A percentile compares a stretch with the other conserved stretches of the same genome.
phyloP scores from a whole-genome alignment of 352 stramenopile genomes.

The Paralagenidium karlingii region DNA sequence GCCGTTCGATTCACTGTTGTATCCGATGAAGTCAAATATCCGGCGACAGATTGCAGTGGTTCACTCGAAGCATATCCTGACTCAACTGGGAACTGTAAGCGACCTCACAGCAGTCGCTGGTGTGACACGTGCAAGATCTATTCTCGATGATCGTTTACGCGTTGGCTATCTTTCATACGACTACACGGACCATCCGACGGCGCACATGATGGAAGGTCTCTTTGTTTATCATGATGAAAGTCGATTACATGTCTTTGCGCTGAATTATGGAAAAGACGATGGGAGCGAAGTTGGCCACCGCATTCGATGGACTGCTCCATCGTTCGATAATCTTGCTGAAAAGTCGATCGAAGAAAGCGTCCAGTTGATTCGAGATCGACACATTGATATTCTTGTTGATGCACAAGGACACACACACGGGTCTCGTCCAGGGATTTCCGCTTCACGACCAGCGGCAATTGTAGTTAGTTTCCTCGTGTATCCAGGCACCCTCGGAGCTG shows the following conservation, averaged over 20 bases:
- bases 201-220: constrained; percentile 61
- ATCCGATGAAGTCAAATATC: constrained; percentile 13
- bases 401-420: constrained; percentile 64
- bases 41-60: constrained; percentile 26
- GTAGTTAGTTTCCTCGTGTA: constrained; percentile 80
- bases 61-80: constrained; percentile 7
- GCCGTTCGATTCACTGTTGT: constrained; percentile 65
- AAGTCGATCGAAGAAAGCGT: constrained; percentile 25
- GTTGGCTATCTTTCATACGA: constrained; percentile 77
- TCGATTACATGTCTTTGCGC: constrained; percentile 16
- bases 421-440: constrained; percentile 32
- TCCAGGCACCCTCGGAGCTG: constrained; percentile 57
- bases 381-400: constrained; percentile 65
- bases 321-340: constrained; percentile 34
- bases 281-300: constrained; percentile 18
- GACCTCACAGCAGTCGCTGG: constrained; percentile 1
- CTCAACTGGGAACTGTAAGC: neutral
- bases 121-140: constrained; percentile 18
- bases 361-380: constrained; percentile 12
- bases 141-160: too few species aligned
- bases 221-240: constrained; percentile 27
- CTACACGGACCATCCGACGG: constrained; percentile 69
- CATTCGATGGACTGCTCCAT: constrained; percentile 21
- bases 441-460: constrained; percentile 31
- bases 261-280: constrained; percentile 60